Percentiles rank a stretch among this genome's conserved stretches.
Evolutionary conservation across 2,329 filamentous ascomycete species (phyloP).

Genomic region (Catunica adiposa): DNA sequence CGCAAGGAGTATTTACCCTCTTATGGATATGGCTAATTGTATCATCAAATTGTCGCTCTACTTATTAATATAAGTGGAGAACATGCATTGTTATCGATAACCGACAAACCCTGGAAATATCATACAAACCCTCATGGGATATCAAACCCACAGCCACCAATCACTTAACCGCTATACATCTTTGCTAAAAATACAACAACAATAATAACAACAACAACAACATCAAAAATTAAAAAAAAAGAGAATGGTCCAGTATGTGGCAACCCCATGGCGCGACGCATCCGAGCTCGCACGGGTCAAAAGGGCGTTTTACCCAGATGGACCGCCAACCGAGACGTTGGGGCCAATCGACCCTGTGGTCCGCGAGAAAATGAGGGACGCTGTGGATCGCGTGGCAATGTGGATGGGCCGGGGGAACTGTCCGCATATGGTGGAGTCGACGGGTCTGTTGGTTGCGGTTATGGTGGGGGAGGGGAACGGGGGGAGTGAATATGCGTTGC

Average conservation of each 20-base stretch:
- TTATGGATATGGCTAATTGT: too few relatives aligned
- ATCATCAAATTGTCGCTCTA: too few relatives aligned
- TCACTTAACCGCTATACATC: background rate
- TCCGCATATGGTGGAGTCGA: constrained; percentile 66
- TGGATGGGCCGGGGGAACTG: constrained; percentile 61
- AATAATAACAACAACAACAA: background rate
- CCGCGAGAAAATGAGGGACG: constrained; percentile 20
- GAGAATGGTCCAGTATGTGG: constrained; percentile 57
- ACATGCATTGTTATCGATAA: background rate
- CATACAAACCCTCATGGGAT: too few relatives aligned
- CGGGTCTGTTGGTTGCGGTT: constrained; percentile 54
- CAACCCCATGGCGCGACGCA: constrained; percentile 56
- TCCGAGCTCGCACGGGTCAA: constrained; percentile 50
- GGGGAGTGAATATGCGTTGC: constrained; percentile 42
- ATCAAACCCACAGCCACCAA: background rate
- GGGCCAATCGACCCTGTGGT: constrained; percentile 1
- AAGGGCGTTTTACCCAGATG: constrained; percentile 40
- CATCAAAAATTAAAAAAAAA: background rate
- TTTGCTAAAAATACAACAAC: too few relatives aligned
- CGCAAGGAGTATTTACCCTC: too few relatives aligned
- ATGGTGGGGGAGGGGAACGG: constrained; percentile 40
- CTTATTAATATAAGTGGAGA: too few relatives aligned
- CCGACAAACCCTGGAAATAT: background rate
- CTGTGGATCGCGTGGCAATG: constrained; percentile 43
- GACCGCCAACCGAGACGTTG: background rate